Percentiles rank a stretch among this genome's conserved stretches.
Conservation (phyloP, 768 basidiomycete genomes). For the Termitomyces sp. region DNA sequence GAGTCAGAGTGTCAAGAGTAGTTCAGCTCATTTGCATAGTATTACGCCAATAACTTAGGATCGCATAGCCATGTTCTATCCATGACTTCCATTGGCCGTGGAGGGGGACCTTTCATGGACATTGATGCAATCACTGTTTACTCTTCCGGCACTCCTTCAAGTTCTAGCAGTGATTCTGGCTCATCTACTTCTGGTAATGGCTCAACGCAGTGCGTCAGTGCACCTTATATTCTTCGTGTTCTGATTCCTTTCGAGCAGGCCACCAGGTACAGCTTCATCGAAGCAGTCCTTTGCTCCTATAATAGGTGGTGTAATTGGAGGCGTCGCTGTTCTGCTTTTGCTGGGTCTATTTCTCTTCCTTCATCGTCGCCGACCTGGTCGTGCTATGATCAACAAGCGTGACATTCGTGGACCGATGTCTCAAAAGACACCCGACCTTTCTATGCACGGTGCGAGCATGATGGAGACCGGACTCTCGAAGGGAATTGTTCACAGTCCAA, state of each 20-base stretch:
- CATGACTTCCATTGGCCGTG: constrained; percentile 30
- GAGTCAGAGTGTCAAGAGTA: too few relatives aligned
- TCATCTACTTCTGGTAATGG: too few relatives aligned
- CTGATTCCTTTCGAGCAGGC: too few relatives aligned
- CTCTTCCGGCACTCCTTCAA: not conserved
- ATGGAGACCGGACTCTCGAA: constrained; percentile 26
- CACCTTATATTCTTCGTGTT: too few relatives aligned
- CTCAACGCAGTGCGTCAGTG: too few relatives aligned
- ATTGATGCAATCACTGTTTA: constrained; percentile 41
- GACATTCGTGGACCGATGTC: constrained; percentile 20
- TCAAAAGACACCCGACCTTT: constrained; percentile 24
- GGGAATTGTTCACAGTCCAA: not conserved
- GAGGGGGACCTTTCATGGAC: constrained; percentile 40
- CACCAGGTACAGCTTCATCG: too few relatives aligned
- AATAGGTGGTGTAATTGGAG: constrained; percentile 21
- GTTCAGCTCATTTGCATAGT: constrained; percentile 26
- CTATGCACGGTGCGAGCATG: constrained; percentile 31
- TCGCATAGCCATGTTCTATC: constrained; percentile 37
- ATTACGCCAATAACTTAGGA: constrained; percentile 39
- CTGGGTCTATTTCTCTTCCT: constrained; percentile 25
- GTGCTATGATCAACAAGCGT: constrained; percentile 20
- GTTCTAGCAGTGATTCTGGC: too few relatives aligned
- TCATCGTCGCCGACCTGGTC: constrained; percentile 19
- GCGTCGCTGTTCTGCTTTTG: constrained; percentile 24
- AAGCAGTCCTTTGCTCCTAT: too few relatives aligned